These are phyloP conservation scores for Tylopilus sp. DNA, from an alignment of 1,284 basidiomycete genomes.

Conservation along the genomic window DNA sequence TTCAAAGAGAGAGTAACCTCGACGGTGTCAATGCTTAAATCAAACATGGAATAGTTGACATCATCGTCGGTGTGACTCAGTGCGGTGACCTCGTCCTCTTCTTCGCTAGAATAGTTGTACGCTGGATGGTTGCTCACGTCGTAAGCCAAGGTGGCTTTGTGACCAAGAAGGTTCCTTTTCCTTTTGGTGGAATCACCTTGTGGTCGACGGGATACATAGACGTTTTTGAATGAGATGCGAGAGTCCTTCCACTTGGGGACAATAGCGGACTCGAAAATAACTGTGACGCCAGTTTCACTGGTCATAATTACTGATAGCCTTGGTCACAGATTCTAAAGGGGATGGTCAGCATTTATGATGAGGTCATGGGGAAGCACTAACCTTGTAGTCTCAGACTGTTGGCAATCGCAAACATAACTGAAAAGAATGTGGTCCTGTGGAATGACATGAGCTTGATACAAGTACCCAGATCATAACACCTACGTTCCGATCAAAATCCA, in stretches of 20 bases:
- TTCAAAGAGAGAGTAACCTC: constrained; percentile 96
- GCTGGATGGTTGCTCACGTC: constrained; percentile 82
- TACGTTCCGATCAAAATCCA: constrained; percentile 97
- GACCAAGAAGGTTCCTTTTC: constrained; percentile 44
- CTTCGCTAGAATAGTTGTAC: constrained; percentile 71
- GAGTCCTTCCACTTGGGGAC: constrained; percentile 98
- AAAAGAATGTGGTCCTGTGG: constrained; percentile 93
- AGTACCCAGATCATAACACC: constrained; percentile 41
- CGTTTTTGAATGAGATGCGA: constrained; percentile 96
- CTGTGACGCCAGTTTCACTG: constrained; percentile 91
- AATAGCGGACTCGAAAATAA: constrained; percentile 98
- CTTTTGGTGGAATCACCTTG: constrained; percentile 24
- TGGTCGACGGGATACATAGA: constrained; percentile 91
- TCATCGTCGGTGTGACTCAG: constrained; percentile 58
- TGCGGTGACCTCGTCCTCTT: constrained; percentile 47
- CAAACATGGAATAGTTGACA: constrained; percentile 87
- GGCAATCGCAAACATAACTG: constrained; percentile 89
- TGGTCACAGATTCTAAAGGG: constrained; percentile 83
- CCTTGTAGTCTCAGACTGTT: constrained; percentile 94
- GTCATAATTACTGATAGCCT: constrained; percentile 94
- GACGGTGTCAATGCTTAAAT: constrained; percentile 92
- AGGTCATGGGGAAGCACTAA: constrained; percentile 35
- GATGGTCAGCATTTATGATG: constrained; percentile 3
- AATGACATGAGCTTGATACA: constrained; percentile 23
- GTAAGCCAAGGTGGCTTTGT: constrained; percentile 73